phyloP scores from a whole-genome alignment of 768 basidiomycete species.

The Lactifluus volemus region DNA sequence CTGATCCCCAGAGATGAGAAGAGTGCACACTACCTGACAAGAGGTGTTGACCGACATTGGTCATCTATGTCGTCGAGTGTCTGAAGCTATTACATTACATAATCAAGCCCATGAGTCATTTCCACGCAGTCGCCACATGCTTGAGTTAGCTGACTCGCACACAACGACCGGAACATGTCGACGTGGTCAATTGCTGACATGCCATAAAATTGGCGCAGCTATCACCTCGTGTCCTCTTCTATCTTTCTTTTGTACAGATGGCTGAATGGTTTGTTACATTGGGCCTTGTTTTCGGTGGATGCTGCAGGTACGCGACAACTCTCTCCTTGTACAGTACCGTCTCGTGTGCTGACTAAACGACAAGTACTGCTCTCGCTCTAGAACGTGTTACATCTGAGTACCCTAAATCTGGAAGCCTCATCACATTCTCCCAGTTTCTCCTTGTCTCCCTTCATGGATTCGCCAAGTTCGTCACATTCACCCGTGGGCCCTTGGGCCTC shows the following conservation, averaged over 20 bases:
- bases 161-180: background rate
- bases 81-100: background rate
- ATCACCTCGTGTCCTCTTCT: background rate
- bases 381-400: conserved; percentile 64
- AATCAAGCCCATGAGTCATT: background rate
- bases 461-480: conserved; percentile 43
- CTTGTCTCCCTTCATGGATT: conserved; percentile 68
- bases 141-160: too few species aligned
- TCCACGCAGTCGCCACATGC: too few species aligned
- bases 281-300: conserved; percentile 79
- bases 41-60: conserved; percentile 59
- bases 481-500: background rate
- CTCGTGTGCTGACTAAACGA: background rate
- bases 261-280: conserved; percentile 56
- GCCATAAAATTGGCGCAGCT: background rate
- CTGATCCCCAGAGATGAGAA: background rate
- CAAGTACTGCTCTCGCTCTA: conserved; percentile 68
- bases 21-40: conserved; percentile 39
- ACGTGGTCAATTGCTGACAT: background rate
- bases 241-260: background rate
- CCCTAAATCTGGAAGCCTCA: conserved; percentile 67
- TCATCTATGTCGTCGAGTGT: conserved; percentile 32
- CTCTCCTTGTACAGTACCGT: background rate
- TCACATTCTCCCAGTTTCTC: conserved; percentile 84
- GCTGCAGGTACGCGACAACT: conserved; percentile 53